phyloP scores from a whole-genome alignment of 2,329 filamentous ascomycete genomes.

The Dryadomyces quercivorus region DNA sequence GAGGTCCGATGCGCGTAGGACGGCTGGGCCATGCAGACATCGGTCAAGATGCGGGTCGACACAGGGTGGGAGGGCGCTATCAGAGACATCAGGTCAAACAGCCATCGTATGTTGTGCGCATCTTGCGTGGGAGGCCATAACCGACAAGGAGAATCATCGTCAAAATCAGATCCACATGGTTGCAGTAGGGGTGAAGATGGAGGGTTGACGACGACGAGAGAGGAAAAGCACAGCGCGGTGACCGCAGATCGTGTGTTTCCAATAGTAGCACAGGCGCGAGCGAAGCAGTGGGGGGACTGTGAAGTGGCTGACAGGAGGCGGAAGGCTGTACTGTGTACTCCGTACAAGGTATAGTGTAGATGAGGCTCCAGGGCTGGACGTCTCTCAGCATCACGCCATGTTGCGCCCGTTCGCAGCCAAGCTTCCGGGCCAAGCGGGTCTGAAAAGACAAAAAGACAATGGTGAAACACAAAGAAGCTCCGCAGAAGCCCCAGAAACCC shows the following conservation, averaged over 20 bases:
- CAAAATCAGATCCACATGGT: background rate
- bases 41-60: background rate
- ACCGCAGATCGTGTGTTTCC: background rate
- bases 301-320: too few relatives aligned
- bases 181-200: background rate
- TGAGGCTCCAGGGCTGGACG: too few relatives aligned
- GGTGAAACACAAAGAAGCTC: background rate
- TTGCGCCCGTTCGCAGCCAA: background rate
- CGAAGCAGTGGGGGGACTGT: background rate
- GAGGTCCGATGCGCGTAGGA: background rate
- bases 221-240: background rate
- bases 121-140: background rate
- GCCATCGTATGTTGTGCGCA: constrained; percentile 9
- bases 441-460: background rate
- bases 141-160: background rate
- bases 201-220: background rate
- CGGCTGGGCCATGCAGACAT: too few relatives aligned
- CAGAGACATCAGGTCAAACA: constrained; percentile 4
- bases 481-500: background rate
- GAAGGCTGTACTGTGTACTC: background rate
- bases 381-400: background rate
- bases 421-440: background rate
- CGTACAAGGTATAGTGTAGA: too few relatives aligned
- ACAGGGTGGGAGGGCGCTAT: background rate
- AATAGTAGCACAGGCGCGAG: background rate